These are phyloP conservation scores for Metarhizium album DNA, from an alignment of 2,329 filamentous ascomycete genomes.

Conservation along the genomic window DNA sequence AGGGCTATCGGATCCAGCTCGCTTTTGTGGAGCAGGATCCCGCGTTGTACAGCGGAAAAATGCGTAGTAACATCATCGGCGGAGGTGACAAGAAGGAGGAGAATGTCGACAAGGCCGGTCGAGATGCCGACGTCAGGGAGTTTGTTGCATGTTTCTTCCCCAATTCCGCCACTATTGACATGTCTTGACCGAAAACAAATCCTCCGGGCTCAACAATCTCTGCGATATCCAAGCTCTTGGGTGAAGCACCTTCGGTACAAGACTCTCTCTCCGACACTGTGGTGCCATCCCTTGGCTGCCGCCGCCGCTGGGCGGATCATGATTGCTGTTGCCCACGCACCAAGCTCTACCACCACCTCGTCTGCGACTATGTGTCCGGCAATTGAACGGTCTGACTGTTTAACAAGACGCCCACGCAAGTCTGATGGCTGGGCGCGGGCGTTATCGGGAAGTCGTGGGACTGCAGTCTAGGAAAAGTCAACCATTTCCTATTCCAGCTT, in stretches of 20 bases:
- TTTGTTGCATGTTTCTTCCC: conserved; percentile 26
- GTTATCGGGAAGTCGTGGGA: not conserved
- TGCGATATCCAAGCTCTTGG: conserved; percentile 46
- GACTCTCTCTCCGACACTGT: conserved; percentile 45
- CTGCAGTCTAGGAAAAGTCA: not conserved
- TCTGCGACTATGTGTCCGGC: conserved; percentile 1
- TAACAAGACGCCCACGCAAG: not conserved
- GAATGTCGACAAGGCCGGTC: conserved; percentile 31
- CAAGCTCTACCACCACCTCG: too few relatives aligned
- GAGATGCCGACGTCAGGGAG: conserved; percentile 36
- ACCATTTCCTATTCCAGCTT: not conserved
- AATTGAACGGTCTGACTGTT: conserved; percentile 3
- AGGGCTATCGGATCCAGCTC: conserved; percentile 15
- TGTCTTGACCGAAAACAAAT: too few relatives aligned
- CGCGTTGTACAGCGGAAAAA: conserved; percentile 28
- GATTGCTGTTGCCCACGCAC: not conserved
- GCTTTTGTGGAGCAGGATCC: conserved; percentile 19
- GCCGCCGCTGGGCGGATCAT: not conserved
- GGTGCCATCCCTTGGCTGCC: not conserved
- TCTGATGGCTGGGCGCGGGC: not conserved
- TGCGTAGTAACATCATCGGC: conserved; percentile 34
- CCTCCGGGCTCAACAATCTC: conserved; percentile 44
- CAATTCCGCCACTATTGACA: not conserved
- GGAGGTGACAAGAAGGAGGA: conserved; percentile 17
- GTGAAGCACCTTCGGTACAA: conserved; percentile 51